phyloP scores from a whole-genome alignment of 306 rosid genomes.

The Hippophae rhamnoides region DNA sequence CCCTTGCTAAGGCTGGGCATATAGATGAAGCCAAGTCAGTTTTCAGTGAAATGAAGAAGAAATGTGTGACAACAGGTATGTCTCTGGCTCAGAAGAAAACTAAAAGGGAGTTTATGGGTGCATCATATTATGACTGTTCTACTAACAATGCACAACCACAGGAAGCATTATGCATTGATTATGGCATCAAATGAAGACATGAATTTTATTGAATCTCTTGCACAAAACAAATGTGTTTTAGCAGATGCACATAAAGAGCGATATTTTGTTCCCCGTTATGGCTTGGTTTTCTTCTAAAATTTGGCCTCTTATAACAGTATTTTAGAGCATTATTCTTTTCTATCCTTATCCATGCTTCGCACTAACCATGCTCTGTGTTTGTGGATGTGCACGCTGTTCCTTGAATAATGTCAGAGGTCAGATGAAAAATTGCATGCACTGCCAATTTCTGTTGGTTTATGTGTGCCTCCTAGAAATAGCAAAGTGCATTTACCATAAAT shows the following conservation, averaged over 20 bases:
- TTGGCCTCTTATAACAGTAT: no score
- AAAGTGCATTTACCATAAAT: background rate
- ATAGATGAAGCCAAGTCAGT: constrained; percentile 59
- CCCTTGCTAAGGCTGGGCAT: constrained; percentile 65
- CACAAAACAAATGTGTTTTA: no score
- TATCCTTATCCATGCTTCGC: no score
- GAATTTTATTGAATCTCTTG: no score
- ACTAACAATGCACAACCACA: background rate
- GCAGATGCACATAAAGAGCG: no score
- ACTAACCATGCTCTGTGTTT: no score
- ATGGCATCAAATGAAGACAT: no score
- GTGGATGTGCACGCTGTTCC: no score
- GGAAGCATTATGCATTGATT: no score
- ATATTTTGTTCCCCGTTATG: no score
- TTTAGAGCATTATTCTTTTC: no score
- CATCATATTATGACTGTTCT: background rate
- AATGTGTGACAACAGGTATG: constrained; percentile 56
- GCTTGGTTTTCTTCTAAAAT: no score
- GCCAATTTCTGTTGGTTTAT: background rate
- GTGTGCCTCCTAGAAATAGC: background rate
- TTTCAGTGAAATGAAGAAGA: constrained; percentile 58
- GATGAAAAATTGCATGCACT: background rate
- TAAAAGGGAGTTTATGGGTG: constrained; percentile 6
- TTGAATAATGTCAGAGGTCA: background rate
- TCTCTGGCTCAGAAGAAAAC: constrained; percentile 17